These are phyloP conservation scores for Kwoniella botswanensis DNA, from an alignment of 768 basidiomycete genomes.

Conservation along the genomic window DNA sequence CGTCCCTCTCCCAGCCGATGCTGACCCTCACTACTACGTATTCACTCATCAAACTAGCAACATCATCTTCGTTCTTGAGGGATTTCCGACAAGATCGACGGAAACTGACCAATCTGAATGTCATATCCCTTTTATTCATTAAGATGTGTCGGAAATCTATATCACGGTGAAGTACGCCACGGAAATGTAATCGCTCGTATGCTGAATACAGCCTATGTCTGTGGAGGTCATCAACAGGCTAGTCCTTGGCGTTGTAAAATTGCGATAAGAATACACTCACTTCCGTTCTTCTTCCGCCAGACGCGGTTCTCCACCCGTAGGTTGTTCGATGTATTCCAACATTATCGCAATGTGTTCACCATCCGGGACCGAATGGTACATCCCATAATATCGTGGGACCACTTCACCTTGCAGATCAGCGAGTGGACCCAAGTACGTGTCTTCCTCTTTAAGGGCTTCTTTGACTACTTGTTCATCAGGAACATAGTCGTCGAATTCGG, in stretches of 20 bases:
- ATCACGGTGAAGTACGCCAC: background rate
- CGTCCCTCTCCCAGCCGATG: background rate
- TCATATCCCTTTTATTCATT: too few species aligned
- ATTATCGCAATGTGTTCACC: background rate
- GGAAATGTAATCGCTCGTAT: background rate
- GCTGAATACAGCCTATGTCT: background rate
- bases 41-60: background rate
- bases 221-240: background rate
- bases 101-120: constrained; percentile 1
- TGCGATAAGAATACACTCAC: background rate
- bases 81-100: background rate
- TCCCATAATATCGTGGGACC: background rate
- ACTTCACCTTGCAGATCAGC: background rate
- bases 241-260: too few species aligned
- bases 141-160: background rate
- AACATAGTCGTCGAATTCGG: background rate
- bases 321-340: background rate
- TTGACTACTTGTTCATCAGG: background rate
- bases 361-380: background rate
- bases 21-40: background rate
- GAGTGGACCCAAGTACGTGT: background rate
- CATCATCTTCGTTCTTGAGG: background rate
- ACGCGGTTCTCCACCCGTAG: background rate
- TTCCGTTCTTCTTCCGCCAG: constrained; percentile 1
- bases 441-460: background rate